Percentiles rank a stretch among this genome's conserved stretches.
Evolutionary conservation across 2,329 filamentous ascomycete species (phyloP).

Genomic region (Cladosporium sp.): DNA sequence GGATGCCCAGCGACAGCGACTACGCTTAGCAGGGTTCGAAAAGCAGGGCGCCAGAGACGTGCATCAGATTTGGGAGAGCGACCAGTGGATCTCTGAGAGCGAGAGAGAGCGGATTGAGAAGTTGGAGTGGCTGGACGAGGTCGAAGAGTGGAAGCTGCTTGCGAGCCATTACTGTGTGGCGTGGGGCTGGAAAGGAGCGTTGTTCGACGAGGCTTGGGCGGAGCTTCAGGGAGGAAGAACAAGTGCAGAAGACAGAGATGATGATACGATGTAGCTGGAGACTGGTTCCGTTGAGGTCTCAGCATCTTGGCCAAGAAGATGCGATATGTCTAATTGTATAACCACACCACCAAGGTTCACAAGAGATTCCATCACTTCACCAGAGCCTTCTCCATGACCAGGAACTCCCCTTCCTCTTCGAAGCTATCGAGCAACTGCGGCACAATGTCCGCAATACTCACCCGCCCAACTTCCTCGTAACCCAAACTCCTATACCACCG

Average conservation of each 20-base stretch:
- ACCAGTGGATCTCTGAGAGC: slow-evolving; percentile 65
- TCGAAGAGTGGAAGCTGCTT: slow-evolving; percentile 89
- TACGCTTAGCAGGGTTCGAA: slow-evolving; percentile 67
- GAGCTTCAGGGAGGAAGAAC: slow-evolving; percentile 20
- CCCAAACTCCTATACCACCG: background rate
- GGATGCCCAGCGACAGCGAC: slow-evolving; percentile 65
- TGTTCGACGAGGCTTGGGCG: slow-evolving; percentile 3
- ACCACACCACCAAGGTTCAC: background rate
- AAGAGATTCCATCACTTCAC: background rate
- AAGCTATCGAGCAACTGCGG: background rate
- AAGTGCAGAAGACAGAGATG: slow-evolving; percentile 19
- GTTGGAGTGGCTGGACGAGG: slow-evolving; percentile 87
- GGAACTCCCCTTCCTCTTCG: background rate
- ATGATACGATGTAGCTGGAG: slow-evolving; percentile 13
- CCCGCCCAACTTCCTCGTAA: background rate
- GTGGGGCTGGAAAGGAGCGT: slow-evolving; percentile 72
- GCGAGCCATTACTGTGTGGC: slow-evolving; percentile 85
- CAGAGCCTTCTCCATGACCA: slow-evolving; percentile 6
- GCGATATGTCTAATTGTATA: background rate
- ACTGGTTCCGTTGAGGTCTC: background rate
- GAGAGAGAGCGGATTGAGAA: slow-evolving; percentile 79
- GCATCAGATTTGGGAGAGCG: slow-evolving; percentile 65
- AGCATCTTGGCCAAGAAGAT: background rate
- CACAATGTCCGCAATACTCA: background rate
- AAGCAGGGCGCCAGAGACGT: slow-evolving; percentile 59